A percentile compares a stretch with the other conserved stretches of the same genome.
Evolutionary conservation across 1,284 basidiomycete species (phyloP).

Genomic region (Chondrostereum purpureum): DNA sequence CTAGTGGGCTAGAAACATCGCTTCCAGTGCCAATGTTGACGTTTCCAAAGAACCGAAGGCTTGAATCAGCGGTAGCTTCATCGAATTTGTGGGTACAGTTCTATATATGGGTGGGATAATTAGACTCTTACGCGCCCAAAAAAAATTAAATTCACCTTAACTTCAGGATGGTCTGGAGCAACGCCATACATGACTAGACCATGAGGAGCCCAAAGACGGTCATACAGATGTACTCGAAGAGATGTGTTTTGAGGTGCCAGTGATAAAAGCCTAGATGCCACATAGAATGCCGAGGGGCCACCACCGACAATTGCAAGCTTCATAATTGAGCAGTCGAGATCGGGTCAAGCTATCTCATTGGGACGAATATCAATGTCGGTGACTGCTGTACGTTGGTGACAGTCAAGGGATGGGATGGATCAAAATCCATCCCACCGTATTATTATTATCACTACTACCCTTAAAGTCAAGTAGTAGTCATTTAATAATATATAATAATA

Average conservation of each 20-base stretch:
- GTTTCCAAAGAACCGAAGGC: constrained; percentile 91
- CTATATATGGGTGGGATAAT: too few species aligned
- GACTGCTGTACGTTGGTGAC: too few species aligned
- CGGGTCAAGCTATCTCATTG: too few species aligned
- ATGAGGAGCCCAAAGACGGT: constrained; percentile 90
- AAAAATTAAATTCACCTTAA: too few species aligned
- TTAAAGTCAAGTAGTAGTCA: too few species aligned
- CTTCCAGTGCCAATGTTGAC: constrained; percentile 57
- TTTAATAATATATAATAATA: too few species aligned
- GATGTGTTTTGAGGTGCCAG: constrained; percentile 41
- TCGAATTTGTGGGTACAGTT: constrained; percentile 98
- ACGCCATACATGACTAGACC: constrained; percentile 96
- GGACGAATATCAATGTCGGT: too few species aligned
- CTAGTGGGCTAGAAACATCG: constrained; percentile 27
- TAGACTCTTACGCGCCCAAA: too few species aligned
- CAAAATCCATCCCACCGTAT: too few species aligned
- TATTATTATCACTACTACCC: too few species aligned
- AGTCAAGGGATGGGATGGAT: too few species aligned
- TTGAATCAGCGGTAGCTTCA: constrained; percentile 61
- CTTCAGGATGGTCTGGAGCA: constrained; percentile 98
- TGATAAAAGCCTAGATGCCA: constrained; percentile 76
- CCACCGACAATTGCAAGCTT: constrained; percentile 83
- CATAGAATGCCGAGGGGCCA: constrained; percentile 94
- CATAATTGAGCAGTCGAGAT: too few species aligned
- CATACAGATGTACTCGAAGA: constrained; percentile 82